Evolutionary conservation across 2,329 filamentous ascomycete species (phyloP).

Genomic region (Lachnellula willkommii): DNA sequence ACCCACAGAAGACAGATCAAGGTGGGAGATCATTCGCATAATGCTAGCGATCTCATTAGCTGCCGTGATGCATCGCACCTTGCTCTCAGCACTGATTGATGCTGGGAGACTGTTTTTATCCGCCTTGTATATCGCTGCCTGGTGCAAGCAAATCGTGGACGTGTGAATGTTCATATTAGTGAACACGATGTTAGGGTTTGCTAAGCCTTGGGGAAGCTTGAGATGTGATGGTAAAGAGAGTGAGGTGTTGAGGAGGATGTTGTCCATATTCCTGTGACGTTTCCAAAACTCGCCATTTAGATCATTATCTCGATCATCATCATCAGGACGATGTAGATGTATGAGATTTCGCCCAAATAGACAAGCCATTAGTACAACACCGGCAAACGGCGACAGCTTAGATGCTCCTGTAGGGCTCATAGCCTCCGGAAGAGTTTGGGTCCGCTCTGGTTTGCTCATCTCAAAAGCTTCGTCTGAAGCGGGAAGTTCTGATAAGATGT

Average conservation of each 20-base stretch:
- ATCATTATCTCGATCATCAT: conserved; percentile 77
- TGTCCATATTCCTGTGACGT: conserved; percentile 82
- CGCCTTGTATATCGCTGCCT: conserved; percentile 95
- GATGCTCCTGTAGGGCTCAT: conserved; percentile 66
- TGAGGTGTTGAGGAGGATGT: conserved; percentile 80
- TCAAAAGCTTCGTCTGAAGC: conserved; percentile 79
- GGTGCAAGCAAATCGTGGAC: conserved; percentile 93
- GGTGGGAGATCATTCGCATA: conserved; percentile 90
- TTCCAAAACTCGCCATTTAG: conserved; percentile 95
- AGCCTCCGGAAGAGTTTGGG: conserved; percentile 63
- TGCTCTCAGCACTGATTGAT: conserved; percentile 80
- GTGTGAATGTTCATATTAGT: conserved; percentile 97
- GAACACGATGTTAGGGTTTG: conserved; percentile 82
- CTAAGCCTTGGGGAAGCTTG: conserved; percentile 70
- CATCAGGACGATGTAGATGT: conserved; percentile 81
- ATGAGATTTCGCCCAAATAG: conserved; percentile 87
- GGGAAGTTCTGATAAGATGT: conserved; percentile 83
- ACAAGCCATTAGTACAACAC: conserved; percentile 78
- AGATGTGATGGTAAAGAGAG: conserved; percentile 76
- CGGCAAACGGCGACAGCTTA: conserved; percentile 71
- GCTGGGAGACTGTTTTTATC: conserved; percentile 78
- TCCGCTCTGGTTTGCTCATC: conserved; percentile 68
- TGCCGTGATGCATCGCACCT: conserved; percentile 85
- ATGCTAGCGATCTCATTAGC: conserved; percentile 91
- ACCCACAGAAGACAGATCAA: conserved; percentile 75